Evolutionary conservation across 2,329 filamentous ascomycete species (phyloP).

Genomic region (Furcasterigmium furcatum): DNA sequence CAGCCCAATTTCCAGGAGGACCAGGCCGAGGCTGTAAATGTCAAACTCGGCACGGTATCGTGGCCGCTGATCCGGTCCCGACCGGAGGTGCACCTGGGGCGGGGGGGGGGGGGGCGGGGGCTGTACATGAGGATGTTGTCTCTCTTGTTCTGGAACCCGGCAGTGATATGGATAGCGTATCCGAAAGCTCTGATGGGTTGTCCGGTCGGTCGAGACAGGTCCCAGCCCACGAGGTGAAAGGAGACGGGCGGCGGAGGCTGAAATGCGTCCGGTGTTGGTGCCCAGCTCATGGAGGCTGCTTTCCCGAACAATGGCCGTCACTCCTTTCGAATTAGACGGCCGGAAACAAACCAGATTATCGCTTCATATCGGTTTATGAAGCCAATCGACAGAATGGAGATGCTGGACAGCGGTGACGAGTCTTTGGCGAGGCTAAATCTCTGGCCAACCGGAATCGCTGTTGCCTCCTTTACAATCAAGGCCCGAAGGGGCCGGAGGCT

Average conservation of each 20-base stretch:
- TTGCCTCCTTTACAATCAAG: neutral
- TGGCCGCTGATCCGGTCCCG: neutral
- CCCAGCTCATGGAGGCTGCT: neutral
- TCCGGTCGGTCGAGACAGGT: slow-evolving; percentile 50
- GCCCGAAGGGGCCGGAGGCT: neutral
- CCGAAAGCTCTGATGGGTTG: slow-evolving; percentile 44
- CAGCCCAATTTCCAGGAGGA: slow-evolving; percentile 47
- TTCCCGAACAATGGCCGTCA: neutral
- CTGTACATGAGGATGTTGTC: slow-evolving; percentile 40
- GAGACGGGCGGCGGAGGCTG: slow-evolving; percentile 33
- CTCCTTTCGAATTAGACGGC: slow-evolving; percentile 18
- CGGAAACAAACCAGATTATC: slow-evolving; percentile 48
- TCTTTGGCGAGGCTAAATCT: too few species aligned
- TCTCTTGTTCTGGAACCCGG: neutral
- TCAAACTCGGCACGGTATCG: slow-evolving; percentile 47
- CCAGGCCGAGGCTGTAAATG: slow-evolving; percentile 47
- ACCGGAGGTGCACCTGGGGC: slow-evolving; percentile 8
- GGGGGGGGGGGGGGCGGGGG: slow-evolving; percentile 37
- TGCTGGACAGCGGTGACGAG: slow-evolving; percentile 43
- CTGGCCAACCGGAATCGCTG: slow-evolving; percentile 36
- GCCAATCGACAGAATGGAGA: slow-evolving; percentile 39
- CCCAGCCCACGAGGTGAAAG: slow-evolving; percentile 46
- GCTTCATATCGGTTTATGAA: slow-evolving; percentile 36
- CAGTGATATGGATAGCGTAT: slow-evolving; percentile 35
- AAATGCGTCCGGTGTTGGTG: slow-evolving; percentile 19